Percentiles rank a stretch among this genome's conserved stretches.
phyloP scores from a whole-genome alignment of 2,329 filamentous ascomycete species.

The Penicillium polonicum region DNA sequence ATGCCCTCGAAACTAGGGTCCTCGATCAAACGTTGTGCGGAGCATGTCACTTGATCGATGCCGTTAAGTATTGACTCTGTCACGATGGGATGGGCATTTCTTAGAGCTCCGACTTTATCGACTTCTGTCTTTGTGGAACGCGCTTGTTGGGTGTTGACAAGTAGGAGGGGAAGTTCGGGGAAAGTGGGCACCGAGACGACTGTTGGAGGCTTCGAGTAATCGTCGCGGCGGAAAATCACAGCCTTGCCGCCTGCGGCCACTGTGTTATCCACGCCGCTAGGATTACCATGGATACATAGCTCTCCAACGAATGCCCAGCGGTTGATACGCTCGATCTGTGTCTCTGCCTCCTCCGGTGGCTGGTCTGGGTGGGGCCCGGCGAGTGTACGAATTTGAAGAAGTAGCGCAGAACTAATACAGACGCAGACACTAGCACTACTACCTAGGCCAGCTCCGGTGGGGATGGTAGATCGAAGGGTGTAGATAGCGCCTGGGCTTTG shows the following conservation, averaged over 20 bases:
- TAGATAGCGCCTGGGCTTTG: slow-evolving; percentile 81
- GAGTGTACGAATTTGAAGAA: slow-evolving; percentile 83
- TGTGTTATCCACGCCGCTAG: slow-evolving; percentile 95
- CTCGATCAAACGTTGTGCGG: slow-evolving; percentile 56
- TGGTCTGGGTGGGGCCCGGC: slow-evolving; percentile 91
- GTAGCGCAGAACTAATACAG: slow-evolving; percentile 77
- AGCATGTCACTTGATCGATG: slow-evolving; percentile 66
- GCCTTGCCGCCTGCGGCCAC: slow-evolving; percentile 92
- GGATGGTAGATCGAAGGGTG: slow-evolving; percentile 88
- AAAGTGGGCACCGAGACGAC: slow-evolving; percentile 81
- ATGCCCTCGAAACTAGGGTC: slow-evolving; percentile 66
- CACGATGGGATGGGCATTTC: slow-evolving; percentile 69
- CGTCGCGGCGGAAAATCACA: slow-evolving; percentile 79
- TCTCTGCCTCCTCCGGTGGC: slow-evolving; percentile 77
- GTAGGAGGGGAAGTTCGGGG: slow-evolving; percentile 82
- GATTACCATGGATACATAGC: slow-evolving; percentile 96
- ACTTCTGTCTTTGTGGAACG: slow-evolving; percentile 86
- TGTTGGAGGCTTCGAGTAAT: slow-evolving; percentile 72
- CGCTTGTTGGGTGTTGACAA: slow-evolving; percentile 84
- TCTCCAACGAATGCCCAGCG: slow-evolving; percentile 96
- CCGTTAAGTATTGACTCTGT: slow-evolving; percentile 79
- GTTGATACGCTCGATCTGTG: slow-evolving; percentile 94
- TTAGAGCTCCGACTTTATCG: slow-evolving; percentile 75
- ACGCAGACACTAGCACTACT: slow-evolving; percentile 94
- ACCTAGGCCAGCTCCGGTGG: slow-evolving; percentile 84